These are phyloP conservation scores for Pythium diclinum DNA, from an alignment of 352 stramenopile species.

Conservation along the genomic window DNA sequence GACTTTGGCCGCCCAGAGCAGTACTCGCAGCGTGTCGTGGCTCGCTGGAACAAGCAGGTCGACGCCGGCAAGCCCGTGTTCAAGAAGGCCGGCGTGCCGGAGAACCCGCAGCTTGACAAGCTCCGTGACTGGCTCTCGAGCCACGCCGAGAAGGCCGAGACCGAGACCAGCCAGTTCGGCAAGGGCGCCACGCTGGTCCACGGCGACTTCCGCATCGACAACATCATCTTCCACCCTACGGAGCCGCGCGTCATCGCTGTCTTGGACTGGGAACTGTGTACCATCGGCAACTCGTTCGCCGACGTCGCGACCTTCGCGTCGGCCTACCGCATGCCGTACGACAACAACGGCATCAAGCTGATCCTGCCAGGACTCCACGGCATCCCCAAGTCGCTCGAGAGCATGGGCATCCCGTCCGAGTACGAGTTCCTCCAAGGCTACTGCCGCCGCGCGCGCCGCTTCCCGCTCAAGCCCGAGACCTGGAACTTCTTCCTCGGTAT, in stretches of 20 bases:
- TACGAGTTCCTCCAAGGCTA: constrained; percentile 59
- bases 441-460: constrained; percentile 46
- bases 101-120: constrained; percentile 51
- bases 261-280: constrained; percentile 88
- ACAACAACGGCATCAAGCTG: constrained; percentile 41
- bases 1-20: constrained; percentile 63
- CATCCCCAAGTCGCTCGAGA: constrained; percentile 34
- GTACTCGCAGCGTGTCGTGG: constrained; percentile 72
- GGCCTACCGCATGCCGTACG: constrained; percentile 43
- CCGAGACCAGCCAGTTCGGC: constrained; percentile 31
- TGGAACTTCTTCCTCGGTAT: constrained; percentile 81
- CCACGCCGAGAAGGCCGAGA: constrained; percentile 43
- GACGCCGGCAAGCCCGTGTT: constrained; percentile 47
- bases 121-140: constrained; percentile 55
- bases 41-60: constrained; percentile 72
- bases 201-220: constrained; percentile 88
- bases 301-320: constrained; percentile 74
- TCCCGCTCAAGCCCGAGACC: constrained; percentile 45
- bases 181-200: constrained; percentile 58
- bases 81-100: constrained; percentile 41
- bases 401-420: constrained; percentile 63
- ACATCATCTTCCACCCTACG: constrained; percentile 84
- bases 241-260: constrained; percentile 79
- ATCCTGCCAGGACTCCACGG: constrained; percentile 51
- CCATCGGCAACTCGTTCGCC: constrained; percentile 79